Percentiles rank a stretch among this genome's conserved stretches.
Evolutionary conservation across 768 basidiomycete species (phyloP).

Genomic region (Tulasnella sp.): DNA sequence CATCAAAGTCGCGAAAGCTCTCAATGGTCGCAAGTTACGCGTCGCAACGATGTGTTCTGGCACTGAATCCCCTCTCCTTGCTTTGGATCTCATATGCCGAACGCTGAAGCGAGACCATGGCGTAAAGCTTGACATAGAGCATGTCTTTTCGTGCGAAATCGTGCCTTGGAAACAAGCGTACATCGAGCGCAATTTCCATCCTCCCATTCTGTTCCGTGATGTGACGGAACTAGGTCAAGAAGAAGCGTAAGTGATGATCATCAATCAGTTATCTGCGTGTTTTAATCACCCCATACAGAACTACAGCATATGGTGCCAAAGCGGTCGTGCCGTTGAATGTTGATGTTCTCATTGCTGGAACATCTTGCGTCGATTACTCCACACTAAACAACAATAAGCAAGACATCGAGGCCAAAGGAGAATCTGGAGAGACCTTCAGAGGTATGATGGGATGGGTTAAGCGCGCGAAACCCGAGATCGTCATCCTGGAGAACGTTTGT

Average conservation of each 20-base stretch:
- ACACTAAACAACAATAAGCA: constrained; percentile 88
- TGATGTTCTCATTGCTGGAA: constrained; percentile 84
- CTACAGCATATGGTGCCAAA: constrained; percentile 83
- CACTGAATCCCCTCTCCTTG: constrained; percentile 87
- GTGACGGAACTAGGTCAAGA: constrained; percentile 75
- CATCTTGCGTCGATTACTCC: constrained; percentile 96
- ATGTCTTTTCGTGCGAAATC: constrained; percentile 94
- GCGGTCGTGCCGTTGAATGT: constrained; percentile 81
- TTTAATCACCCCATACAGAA: constrained; percentile 33
- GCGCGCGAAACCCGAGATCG: constrained; percentile 76
- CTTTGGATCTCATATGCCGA: constrained; percentile 70
- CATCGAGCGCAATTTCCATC: constrained; percentile 90
- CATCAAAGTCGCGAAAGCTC: constrained; percentile 21
- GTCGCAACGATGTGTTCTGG: constrained; percentile 97
- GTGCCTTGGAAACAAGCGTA: constrained; percentile 97
- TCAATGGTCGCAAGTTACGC: constrained; percentile 67
- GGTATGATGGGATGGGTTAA: constrained; percentile 92
- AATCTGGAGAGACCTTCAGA: constrained; percentile 85
- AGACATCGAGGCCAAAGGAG: constrained; percentile 76
- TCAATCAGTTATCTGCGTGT: background rate
- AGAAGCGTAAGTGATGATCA: constrained; percentile 48
- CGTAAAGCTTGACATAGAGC: constrained; percentile 58
- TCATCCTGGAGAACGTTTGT: constrained; percentile 90
- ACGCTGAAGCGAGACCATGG: constrained; percentile 56
- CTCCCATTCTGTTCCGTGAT: constrained; percentile 84